phyloP scores from a whole-genome alignment of 2,329 filamentous ascomycete species.

The Claviceps pusilla region DNA sequence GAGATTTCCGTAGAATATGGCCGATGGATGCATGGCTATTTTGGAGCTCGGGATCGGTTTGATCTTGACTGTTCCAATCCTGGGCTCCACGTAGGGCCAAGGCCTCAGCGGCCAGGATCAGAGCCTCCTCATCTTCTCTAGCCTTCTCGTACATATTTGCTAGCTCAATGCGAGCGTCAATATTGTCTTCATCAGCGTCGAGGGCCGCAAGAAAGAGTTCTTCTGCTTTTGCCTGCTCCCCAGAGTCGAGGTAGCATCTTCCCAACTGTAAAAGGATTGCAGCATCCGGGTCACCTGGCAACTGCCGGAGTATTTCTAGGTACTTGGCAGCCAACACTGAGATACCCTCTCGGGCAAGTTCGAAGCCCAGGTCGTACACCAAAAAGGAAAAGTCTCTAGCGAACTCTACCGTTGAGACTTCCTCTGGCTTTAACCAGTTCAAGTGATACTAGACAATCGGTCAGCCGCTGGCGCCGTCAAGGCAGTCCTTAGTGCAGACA shows the following conservation, averaged over 20 bases:
- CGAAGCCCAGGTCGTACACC: conserved; percentile 50
- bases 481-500: background rate
- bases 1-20: background rate
- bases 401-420: conserved; percentile 26
- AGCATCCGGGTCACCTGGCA: conserved; percentile 35
- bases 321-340: conserved; percentile 33
- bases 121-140: conserved; percentile 59
- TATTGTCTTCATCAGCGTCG: conserved; percentile 53
- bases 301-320: conserved; percentile 37
- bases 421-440: conserved; percentile 52
- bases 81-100: conserved; percentile 44
- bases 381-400: conserved; percentile 61
- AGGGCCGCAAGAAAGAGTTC: conserved; percentile 63
- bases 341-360: conserved; percentile 22
- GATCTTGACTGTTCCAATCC: conserved; percentile 9
- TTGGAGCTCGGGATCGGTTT: background rate
- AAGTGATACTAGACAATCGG: conserved; percentile 41
- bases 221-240: conserved; percentile 54
- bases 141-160: conserved; percentile 72
- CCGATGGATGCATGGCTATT: background rate
- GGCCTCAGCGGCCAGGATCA: conserved; percentile 62
- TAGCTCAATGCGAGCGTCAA: conserved; percentile 64
- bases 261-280: conserved; percentile 41
- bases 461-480: background rate
- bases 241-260: conserved; percentile 52